Conservation (phyloP, 1,284 basidiomycete species). For the Naganishia albida region DNA sequence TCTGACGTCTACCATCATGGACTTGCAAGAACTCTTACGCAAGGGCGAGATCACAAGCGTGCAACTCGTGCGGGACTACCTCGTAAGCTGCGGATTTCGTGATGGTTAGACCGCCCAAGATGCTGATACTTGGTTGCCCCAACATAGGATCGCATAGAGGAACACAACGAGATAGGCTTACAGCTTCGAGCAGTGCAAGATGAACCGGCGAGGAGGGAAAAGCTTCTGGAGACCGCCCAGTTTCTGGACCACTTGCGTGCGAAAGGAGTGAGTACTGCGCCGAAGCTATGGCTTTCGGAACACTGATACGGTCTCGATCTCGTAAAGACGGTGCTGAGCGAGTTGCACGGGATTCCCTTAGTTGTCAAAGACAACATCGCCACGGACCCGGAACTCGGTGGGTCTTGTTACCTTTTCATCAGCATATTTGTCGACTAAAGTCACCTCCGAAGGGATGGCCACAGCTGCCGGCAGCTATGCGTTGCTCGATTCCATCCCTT, state of each 20-base stretch:
- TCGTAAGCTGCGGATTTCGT: slow-evolving; percentile 30
- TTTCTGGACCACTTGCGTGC: not conserved
- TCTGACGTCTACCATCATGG: slow-evolving; percentile 33
- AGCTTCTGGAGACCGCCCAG: slow-evolving; percentile 1
- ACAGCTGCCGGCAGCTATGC: slow-evolving; percentile 25
- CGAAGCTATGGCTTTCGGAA: not conserved
- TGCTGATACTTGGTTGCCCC: no score
- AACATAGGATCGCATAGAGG: slow-evolving; percentile 5
- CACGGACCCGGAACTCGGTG: slow-evolving; percentile 1
- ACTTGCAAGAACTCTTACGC: slow-evolving; percentile 33
- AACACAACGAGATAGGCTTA: slow-evolving; percentile 10
- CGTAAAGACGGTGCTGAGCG: not conserved
- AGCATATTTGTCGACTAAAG: no score
- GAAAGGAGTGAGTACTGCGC: not conserved
- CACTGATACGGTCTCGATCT: not conserved
- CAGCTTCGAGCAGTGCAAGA: slow-evolving; percentile 20
- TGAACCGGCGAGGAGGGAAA: not conserved
- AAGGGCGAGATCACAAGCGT: slow-evolving; percentile 38
- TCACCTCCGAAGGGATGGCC: slow-evolving; percentile 7
- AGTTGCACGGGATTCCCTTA: slow-evolving; percentile 17
- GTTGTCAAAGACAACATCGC: slow-evolving; percentile 24
- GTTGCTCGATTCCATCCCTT: slow-evolving; percentile 6
- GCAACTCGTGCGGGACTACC: slow-evolving; percentile 35
- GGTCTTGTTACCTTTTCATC: not conserved
- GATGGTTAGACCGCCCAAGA: no score